Evolutionary conservation across 2,329 filamentous ascomycete species (phyloP).

Genomic region (Didymella arachidicola): DNA sequence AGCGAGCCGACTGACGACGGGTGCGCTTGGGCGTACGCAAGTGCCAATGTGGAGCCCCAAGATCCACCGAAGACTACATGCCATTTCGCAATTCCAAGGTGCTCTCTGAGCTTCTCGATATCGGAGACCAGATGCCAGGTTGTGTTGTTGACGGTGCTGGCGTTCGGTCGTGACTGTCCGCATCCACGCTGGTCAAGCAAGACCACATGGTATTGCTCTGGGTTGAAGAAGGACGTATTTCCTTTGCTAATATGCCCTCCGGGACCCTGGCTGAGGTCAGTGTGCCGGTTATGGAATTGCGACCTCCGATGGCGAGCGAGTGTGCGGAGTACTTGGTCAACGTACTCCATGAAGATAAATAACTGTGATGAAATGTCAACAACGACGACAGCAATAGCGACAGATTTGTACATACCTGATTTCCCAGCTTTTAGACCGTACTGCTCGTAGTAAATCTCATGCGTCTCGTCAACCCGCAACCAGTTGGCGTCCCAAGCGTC

Average conservation of each 20-base stretch:
- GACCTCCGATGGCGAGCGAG: neutral
- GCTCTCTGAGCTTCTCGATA: conserved; percentile 54
- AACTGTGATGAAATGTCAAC: conserved; percentile 28
- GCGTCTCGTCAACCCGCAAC: conserved; percentile 46
- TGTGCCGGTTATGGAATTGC: neutral
- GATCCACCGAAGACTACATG: conserved; percentile 58
- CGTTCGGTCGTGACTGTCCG: conserved; percentile 54
- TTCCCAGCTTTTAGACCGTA: conserved; percentile 51
- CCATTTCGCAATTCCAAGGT: conserved; percentile 56
- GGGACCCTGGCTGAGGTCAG: neutral
- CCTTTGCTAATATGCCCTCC: conserved; percentile 19
- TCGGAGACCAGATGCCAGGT: conserved; percentile 57
- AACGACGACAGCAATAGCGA: neutral
- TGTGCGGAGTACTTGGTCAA: conserved; percentile 29
- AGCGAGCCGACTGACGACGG: conserved; percentile 51
- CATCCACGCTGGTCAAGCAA: conserved; percentile 59
- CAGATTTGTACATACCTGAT: conserved; percentile 38
- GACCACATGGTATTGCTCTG: conserved; percentile 55
- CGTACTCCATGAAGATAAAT: conserved; percentile 58
- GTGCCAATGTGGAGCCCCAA: conserved; percentile 57
- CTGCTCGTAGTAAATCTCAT: conserved; percentile 51
- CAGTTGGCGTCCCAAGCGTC: conserved; percentile 47
- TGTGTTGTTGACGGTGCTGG: conserved; percentile 55
- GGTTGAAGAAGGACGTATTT: conserved; percentile 56
- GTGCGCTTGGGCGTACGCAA: conserved; percentile 56